These are phyloP conservation scores for Endocarpon pusillum DNA, from an alignment of 495 filamentous ascomycete species.

Conservation along the genomic window DNA sequence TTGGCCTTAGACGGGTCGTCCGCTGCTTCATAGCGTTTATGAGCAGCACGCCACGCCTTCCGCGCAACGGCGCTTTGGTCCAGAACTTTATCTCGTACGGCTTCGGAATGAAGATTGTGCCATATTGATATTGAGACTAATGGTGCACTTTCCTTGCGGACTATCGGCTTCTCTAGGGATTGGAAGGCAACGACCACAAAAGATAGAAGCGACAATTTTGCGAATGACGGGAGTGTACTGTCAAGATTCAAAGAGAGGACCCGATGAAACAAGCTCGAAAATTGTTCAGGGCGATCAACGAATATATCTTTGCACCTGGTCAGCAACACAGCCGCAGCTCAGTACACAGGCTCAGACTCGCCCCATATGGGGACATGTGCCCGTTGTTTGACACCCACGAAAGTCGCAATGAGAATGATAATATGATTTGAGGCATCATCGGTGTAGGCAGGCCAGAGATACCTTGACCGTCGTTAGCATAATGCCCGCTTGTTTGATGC, in stretches of 20 bases:
- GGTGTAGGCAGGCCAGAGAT: constrained; percentile 84
- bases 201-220: constrained; percentile 63
- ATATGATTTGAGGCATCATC: constrained; percentile 85
- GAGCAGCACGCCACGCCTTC: constrained; percentile 81
- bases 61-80: constrained; percentile 50
- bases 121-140: constrained; percentile 89
- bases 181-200: constrained; percentile 88
- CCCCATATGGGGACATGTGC: constrained; percentile 81
- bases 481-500: not conserved
- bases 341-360: constrained; percentile 18
- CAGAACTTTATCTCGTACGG: constrained; percentile 47
- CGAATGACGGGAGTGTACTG: constrained; percentile 44
- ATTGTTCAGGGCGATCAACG: constrained; percentile 57
- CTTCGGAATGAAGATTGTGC: constrained; percentile 71
- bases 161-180: constrained; percentile 74
- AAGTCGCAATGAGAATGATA: constrained; percentile 64
- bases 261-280: constrained; percentile 80
- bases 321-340: constrained; percentile 6
- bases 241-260: constrained; percentile 82
- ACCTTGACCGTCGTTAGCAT: constrained; percentile 29
- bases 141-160: constrained; percentile 90
- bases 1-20: constrained; percentile 65
- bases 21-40: constrained; percentile 72
- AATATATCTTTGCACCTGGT: constrained; percentile 41
- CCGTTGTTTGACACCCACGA: constrained; percentile 74